These are phyloP conservation scores for Ustilago shanxiensis DNA, from an alignment of 1,284 basidiomycete genomes.

Conservation along the genomic window DNA sequence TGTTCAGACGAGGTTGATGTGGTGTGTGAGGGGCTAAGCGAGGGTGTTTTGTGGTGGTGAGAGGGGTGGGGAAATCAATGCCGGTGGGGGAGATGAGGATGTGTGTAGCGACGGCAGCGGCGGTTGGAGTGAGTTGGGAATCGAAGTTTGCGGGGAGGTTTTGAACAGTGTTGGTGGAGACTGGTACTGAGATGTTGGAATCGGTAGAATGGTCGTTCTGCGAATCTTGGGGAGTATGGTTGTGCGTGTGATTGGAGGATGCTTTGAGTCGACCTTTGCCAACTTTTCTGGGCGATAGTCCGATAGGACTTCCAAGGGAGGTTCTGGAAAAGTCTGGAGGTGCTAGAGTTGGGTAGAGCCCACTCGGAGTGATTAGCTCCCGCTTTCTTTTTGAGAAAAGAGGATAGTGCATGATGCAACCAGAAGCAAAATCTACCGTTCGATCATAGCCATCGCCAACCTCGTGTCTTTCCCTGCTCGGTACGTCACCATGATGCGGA, in stretches of 20 bases:
- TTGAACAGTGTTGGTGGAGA: not conserved
- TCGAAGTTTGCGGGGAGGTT: not conserved
- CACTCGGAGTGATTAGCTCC: not conserved
- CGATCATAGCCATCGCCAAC: constrained; percentile 15
- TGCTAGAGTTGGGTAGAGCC: constrained; percentile 10
- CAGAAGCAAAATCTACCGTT: constrained; percentile 25
- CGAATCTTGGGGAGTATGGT: not conserved
- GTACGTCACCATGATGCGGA: not conserved
- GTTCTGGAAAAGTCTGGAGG: constrained; percentile 32
- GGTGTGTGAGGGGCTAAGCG: not conserved
- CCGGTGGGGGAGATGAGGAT: not conserved
- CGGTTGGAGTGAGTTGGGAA: not conserved
- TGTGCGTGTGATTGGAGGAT: constrained; percentile 12
- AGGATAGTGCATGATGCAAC: constrained; percentile 37
- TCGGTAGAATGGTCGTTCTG: no score
- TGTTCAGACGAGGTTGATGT: constrained; percentile 11
- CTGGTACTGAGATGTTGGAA: no score
- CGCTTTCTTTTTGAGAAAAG: constrained; percentile 20
- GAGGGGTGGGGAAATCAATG: not conserved
- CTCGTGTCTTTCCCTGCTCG: constrained; percentile 3
- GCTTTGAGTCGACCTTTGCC: constrained; percentile 9
- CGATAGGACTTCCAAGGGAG: not conserved
- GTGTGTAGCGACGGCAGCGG: not conserved
- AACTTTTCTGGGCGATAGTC: constrained; percentile 11
- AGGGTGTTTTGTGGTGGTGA: not conserved